Base-by-base conservation (phyloP, 2,329 filamentous ascomycete species). In the Colletotrichum theobromicola region DNA sequence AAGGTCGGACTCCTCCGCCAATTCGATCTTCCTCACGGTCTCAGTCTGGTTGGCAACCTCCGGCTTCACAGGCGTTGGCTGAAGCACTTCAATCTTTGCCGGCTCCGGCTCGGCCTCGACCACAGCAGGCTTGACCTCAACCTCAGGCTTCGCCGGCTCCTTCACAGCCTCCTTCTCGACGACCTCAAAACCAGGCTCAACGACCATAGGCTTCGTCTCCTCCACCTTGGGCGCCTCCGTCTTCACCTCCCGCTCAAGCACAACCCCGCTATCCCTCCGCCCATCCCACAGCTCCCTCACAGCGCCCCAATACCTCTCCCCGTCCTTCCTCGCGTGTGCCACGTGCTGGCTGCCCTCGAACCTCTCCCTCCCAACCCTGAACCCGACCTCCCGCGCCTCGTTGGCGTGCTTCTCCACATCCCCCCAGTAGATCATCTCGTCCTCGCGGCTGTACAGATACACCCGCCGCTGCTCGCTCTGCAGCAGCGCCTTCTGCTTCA, bases 361-460 rank as follows among this genome's bases (percentile, higher is more conserved):
- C 76, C 80, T 79, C 77, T 90, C 89, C 75, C 81, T 78, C 61
- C 83, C 80, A 3, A 90, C 85, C 5, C 70, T 68, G 50, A 87
- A 86, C 3, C 87, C 88, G 10, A 77, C 81, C 8, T 76, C 73
- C 34, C 67, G 77, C 0, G 89, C 88, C 57, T 85, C 81, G 4
- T 74, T 78, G 1, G 87, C 88, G 76, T 91, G 88, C 55, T 77
- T 77, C 79, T 90, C 87, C 6, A 91, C 83, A 72, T 90, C 85
- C 9, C 75, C 77, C 79, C 82, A 87, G 4, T 83, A 80, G 7
- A 91, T 86, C 75, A 90, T 82, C 42, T 77, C 73, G 77, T 92
- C 90, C 2, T 80, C 84, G 42, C 84, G 82, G 13, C 87, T 86
- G 74, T 90, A 91, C 21, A 91, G 75, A 75, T 91, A 92, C n/a